Evolutionary conservation across 495 filamentous ascomycete species (phyloP), one percentile per base, ranked within the genome.

Genomic region (Tuber aestivum): DNA sequence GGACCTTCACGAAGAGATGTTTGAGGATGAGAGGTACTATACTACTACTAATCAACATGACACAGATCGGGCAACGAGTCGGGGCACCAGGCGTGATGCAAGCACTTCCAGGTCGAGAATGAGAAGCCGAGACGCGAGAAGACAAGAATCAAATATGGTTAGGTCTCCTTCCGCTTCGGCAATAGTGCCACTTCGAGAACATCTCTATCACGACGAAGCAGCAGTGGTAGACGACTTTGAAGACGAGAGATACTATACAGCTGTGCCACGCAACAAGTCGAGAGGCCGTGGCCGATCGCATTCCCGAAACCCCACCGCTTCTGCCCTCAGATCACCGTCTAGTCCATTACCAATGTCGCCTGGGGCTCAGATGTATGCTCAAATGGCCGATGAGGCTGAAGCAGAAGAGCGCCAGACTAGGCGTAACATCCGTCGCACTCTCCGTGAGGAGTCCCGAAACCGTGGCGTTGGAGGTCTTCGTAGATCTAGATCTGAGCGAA

Each of bases 141-240:
- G 70, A 70, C 78, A 73, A 72, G 50, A 18, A 69, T 72, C 75
- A 72, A 78, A 80, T 37, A 72, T 72, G 27, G 85, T 86, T 61
- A 85, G 91, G 69, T 97, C 94, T 6, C 93, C 94, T n/a, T 93
- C 93, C 0, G 90, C 93, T 84, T 84, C 84, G 76, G 80, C 85
- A 61, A 20, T 65, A 18, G 20, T 65, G 56, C 27, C 27, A 65
- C 56, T 27, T 32, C 85, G 87, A 70, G 85, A 83, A 41, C 81
- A 85, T 41, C 80, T 82, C 70, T 84, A 85, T 69, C 82, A 81
- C 38, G 79, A 73, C 20, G 82, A 85, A 48, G 83, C 78, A 44
- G 75, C 40, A 16, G 70, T 41, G 41, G 42, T 48, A 16, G 79
- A 76, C 69, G 69, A 73, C 70, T 80, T 75, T 68, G 79, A 81